phyloP scores from a whole-genome alignment of 2,329 filamentous ascomycete genomes.

The Fusarium duplospermum region DNA sequence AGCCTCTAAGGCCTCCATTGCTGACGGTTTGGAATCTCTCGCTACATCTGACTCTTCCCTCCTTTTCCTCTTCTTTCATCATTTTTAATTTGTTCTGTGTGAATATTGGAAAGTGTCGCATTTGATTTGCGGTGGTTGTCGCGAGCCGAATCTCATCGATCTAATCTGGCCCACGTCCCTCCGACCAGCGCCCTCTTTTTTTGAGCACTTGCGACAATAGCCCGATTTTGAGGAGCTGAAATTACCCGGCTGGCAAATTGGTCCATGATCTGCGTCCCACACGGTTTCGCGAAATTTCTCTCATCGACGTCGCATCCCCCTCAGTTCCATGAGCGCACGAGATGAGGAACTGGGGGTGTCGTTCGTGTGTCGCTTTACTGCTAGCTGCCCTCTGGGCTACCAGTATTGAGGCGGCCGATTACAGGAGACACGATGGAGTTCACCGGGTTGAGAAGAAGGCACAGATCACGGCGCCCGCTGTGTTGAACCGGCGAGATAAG shows the following conservation, averaged over 20 bases:
- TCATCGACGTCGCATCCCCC: slow-evolving; percentile 18
- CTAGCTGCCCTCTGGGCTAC: slow-evolving; percentile 35
- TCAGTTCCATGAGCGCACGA: slow-evolving; percentile 30
- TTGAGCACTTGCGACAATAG: slow-evolving; percentile 13
- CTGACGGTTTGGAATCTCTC: slow-evolving; percentile 37
- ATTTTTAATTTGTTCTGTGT: slow-evolving; percentile 3
- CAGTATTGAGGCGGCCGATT: slow-evolving; percentile 40
- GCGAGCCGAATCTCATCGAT: slow-evolving; percentile 13
- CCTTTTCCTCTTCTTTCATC: slow-evolving; percentile 20
- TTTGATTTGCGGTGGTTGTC: slow-evolving; percentile 2
- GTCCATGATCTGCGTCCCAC: slow-evolving; percentile 24
- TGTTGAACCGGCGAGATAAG: slow-evolving; percentile 31
- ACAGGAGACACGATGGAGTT: slow-evolving; percentile 46
- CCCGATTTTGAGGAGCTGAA: slow-evolving; percentile 3
- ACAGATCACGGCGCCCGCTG: slow-evolving; percentile 37
- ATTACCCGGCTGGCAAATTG: slow-evolving; percentile 19
- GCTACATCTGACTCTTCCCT: slow-evolving; percentile 20
- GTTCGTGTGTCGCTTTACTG: slow-evolving; percentile 31
- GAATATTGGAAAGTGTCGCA: slow-evolving; percentile 2
- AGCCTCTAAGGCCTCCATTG: slow-evolving; percentile 43
- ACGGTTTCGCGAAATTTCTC: slow-evolving; percentile 12
- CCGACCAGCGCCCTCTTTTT: neutral
- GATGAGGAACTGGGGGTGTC: slow-evolving; percentile 41
- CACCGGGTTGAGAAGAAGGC: slow-evolving; percentile 47
- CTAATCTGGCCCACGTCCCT: neutral